These are phyloP conservation scores for Phytophthora sojae DNA, from an alignment of 352 stramenopile genomes.

Conservation along the genomic window DNA sequence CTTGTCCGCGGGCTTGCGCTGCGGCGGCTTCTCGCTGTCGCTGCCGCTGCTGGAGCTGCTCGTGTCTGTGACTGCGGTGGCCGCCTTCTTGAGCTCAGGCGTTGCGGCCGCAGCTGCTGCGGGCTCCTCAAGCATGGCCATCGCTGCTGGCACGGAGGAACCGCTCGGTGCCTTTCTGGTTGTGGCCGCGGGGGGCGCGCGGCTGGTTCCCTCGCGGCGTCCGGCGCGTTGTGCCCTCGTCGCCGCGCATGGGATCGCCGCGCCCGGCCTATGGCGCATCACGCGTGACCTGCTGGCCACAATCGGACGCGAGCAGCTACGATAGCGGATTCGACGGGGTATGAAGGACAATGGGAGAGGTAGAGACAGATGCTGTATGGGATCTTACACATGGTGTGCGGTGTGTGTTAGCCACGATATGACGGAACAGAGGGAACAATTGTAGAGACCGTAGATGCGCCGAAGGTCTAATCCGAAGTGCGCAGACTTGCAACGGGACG, in stretches of 20 bases:
- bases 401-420: background rate
- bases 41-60: slow-evolving; percentile 35
- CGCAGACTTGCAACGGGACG: background rate
- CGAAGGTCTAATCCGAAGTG: background rate
- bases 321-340: slow-evolving; percentile 15
- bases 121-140: slow-evolving; percentile 25
- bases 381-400: slow-evolving; percentile 2
- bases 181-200: slow-evolving; percentile 21
- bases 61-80: slow-evolving; percentile 32
- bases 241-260: slow-evolving; percentile 20
- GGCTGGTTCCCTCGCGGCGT: slow-evolving; percentile 2
- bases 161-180: slow-evolving; percentile 18
- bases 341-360: slow-evolving; percentile 1
- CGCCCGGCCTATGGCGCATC: slow-evolving; percentile 17
- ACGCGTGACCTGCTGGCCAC: slow-evolving; percentile 25
- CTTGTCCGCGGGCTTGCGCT: slow-evolving; percentile 3
- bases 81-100: slow-evolving; percentile 35
- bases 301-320: slow-evolving; percentile 24
- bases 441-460: slow-evolving; percentile 20
- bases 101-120: slow-evolving; percentile 12
- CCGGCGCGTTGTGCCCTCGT: slow-evolving; percentile 36
- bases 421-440: slow-evolving; percentile 5
- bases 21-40: slow-evolving; percentile 21
- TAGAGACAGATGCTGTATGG: background rate
- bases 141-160: slow-evolving; percentile 31